Percentiles rank a stretch among this genome's conserved stretches.
These are phyloP conservation scores for Ulota crispa DNA, from an alignment of 225 moss, liverwort and hornwort genomes.

Conservation along the genomic window DNA sequence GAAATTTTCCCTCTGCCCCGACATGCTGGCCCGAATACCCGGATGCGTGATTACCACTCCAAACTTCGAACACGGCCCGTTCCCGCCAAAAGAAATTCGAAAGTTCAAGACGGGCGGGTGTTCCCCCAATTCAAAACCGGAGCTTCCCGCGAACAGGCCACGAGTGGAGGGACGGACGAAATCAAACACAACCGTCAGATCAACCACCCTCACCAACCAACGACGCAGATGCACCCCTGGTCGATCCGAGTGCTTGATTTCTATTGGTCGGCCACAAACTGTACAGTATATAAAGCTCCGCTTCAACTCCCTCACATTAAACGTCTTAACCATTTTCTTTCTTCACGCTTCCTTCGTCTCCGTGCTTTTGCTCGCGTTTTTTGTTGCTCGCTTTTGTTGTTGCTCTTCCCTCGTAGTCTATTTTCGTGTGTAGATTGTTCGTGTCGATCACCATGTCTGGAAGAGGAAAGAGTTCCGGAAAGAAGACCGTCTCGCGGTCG, in stretches of 20 bases:
- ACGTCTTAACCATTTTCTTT: no score
- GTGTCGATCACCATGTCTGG: slow-evolving; percentile 25
- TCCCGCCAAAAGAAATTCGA: not conserved
- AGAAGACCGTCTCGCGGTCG: slow-evolving; percentile 47
- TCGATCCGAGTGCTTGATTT: slow-evolving; percentile 21
- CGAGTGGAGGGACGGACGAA: not conserved
- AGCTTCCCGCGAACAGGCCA: slow-evolving; percentile 26
- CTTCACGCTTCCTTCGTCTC: fast-evolving
- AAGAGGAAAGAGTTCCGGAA: slow-evolving; percentile 44
- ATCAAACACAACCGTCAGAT: not conserved
- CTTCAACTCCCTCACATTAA: fast-evolving
- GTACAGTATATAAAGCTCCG: slow-evolving; percentile 2
- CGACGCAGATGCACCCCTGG: not conserved
- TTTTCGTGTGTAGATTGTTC: not conserved
- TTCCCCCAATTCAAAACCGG: slow-evolving; percentile 12
- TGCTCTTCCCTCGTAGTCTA: no score
- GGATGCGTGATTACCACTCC: no score
- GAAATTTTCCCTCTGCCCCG: no score
- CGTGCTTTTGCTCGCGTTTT: fast-evolving
- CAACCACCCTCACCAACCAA: fast-evolving
- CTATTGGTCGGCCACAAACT: not conserved
- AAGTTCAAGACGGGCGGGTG: not conserved
- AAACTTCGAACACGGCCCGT: not conserved
- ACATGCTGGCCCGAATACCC: no score
- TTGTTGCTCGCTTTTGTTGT: no score